Evolutionary conservation across 129 eudicot genomes (phyloP), one percentile per base, ranked within the genome.

Genomic region (Helianthus tuberosus): DNA sequence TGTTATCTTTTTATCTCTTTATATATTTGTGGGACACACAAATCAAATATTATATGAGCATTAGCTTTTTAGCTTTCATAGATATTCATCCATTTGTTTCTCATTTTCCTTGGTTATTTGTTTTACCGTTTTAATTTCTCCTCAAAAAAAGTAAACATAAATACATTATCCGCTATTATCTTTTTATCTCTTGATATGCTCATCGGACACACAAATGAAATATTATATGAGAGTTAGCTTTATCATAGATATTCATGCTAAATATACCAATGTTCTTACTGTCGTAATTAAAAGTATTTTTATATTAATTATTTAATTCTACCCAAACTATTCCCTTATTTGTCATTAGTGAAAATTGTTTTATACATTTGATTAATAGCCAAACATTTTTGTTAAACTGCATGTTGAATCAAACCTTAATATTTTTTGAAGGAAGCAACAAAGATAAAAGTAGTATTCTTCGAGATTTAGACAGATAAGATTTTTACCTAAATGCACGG

Each of bases 401-500:
- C 66, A 12, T 61, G 66, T 14, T 12, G 46, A 32, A 61, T 12
- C 46, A 35, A 32, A 14, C 11, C 36, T 61, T 5, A 29, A 12
- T 32, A 12, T 61, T 35, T 5, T 16, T 43, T 0, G 32, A 61
- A 61, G 11, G 6, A 61, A 5, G 46, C 66, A 61, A 16, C 69
- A 36, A 72, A 43, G 4, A 57, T 8, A 8, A 41, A 27, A 23
- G 43, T 41, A 50, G 41, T 35, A 61, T 32, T 32, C 66, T 12
- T 61, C 66, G 36, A 61, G 25, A 20, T 23, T 4, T 41, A 5
- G 0, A 49, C 11, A 52, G 51, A 52, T 3, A 13, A n/a, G 41
- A 68, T 3, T 72, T 72, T 71, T 91, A 91, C 97, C 97, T 91
- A 63, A 91, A 91, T 60, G 97, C 97, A 69, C 96, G 92, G 69